phyloP scores from a whole-genome alignment of 805 yeast genomes.

The Candida pseudofarinosa region DNA sequence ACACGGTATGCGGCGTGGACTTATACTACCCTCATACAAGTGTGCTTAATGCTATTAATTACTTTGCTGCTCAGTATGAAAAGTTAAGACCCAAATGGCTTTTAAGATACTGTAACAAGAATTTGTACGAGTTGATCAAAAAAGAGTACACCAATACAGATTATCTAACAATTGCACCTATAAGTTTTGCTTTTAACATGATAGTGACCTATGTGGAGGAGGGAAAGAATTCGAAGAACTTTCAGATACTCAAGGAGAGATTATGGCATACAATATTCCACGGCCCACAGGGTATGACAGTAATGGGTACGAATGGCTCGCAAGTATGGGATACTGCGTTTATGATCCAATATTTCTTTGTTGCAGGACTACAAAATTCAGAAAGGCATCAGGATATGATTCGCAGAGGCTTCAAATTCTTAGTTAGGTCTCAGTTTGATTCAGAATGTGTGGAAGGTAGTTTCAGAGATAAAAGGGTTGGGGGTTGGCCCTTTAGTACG shows the following conservation, averaged over 20 bases:
- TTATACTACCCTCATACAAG: slow-evolving; percentile 88
- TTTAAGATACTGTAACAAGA: slow-evolving; percentile 44
- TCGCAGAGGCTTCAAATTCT: slow-evolving; percentile 61
- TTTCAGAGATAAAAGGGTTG: slow-evolving; percentile 76
- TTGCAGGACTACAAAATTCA: slow-evolving; percentile 71
- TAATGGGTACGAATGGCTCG: slow-evolving; percentile 96
- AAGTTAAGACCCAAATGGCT: slow-evolving; percentile 77
- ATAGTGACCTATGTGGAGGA: slow-evolving; percentile 67
- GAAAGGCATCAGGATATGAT: slow-evolving; percentile 65
- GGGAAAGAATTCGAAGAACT: slow-evolving; percentile 63
- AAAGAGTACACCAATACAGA: slow-evolving; percentile 79
- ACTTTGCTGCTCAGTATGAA: slow-evolving; percentile 60
- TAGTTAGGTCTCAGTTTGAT: slow-evolving; percentile 80
- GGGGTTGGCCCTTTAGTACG: slow-evolving; percentile 96
- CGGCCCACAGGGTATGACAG: slow-evolving; percentile 87
- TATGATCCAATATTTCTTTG: slow-evolving; percentile 75
- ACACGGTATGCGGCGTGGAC: slow-evolving; percentile 87
- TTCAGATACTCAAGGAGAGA: slow-evolving; percentile 50
- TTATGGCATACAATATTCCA: slow-evolving; percentile 76
- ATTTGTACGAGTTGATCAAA: slow-evolving; percentile 58
- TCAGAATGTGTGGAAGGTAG: slow-evolving; percentile 73
- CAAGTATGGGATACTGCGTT: slow-evolving; percentile 98
- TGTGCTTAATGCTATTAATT: slow-evolving; percentile 59
- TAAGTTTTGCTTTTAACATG: slow-evolving; percentile 79
- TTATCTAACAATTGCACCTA: slow-evolving; percentile 87